phyloP scores from a whole-genome alignment of 805 yeast species.

The Wickerhamomyces alni region DNA sequence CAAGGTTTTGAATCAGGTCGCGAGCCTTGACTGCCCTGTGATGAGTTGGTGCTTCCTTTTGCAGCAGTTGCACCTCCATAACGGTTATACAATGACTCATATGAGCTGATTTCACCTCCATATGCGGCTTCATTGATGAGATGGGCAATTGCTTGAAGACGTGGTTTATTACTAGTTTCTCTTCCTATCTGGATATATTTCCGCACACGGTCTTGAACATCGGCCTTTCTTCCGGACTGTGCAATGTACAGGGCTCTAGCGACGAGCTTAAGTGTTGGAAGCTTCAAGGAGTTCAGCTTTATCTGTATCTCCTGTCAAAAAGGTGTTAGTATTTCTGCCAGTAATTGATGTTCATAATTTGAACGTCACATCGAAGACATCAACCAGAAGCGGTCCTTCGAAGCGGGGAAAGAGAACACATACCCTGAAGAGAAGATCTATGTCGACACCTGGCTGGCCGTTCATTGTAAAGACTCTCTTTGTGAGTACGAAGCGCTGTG shows the following conservation, averaged over 20 bases:
- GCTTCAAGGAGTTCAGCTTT: slow-evolving; percentile 25
- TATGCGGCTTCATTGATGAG: slow-evolving; percentile 32
- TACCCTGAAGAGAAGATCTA: no score
- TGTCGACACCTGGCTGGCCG: no score
- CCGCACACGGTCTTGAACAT: slow-evolving; percentile 48
- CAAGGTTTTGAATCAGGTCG: slow-evolving; percentile 29
- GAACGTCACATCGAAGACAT: not conserved
- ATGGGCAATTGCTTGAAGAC: slow-evolving; percentile 39
- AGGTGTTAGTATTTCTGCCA: no score
- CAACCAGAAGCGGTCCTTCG: no score
- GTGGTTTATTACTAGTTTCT: slow-evolving; percentile 32
- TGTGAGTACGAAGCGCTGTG: no score
- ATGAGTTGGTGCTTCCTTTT: slow-evolving; percentile 3
- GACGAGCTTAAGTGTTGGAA: slow-evolving; percentile 46
- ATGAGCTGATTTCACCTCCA: slow-evolving; percentile 34
- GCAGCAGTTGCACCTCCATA: not conserved
- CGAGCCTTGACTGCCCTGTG: slow-evolving; percentile 4
- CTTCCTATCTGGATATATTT: slow-evolving; percentile 38
- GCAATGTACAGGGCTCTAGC: slow-evolving; percentile 45
- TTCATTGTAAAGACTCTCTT: no score
- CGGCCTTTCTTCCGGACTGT: slow-evolving; percentile 54
- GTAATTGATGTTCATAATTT: not conserved
- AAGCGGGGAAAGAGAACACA: not conserved
- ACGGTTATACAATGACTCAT: slow-evolving; percentile 22
- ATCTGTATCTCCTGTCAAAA: not conserved